Evolutionary conservation across 78 protist species (phyloP).

Genomic region (Thecamonas trahens): DNA sequence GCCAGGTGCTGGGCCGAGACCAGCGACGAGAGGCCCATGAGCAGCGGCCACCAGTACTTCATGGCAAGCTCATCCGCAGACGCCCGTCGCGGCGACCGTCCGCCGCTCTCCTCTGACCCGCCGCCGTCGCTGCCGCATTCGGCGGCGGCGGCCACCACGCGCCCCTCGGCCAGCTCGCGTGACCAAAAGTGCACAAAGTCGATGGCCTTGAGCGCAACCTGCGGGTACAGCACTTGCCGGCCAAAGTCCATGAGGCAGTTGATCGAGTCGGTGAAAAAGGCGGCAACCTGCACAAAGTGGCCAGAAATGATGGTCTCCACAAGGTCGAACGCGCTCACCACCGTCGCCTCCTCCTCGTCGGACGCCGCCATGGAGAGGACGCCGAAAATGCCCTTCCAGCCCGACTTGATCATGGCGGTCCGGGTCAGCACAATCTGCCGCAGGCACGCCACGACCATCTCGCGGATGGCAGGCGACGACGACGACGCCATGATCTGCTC

Average conservation of each 20-base stretch:
- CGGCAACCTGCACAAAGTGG: conserved; percentile 38
- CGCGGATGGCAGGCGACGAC: conserved; percentile 18
- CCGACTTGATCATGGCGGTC: conserved; percentile 74
- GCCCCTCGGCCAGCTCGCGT: conserved; percentile 19
- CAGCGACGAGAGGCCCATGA: conserved; percentile 37
- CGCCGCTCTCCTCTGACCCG: conserved; percentile 6
- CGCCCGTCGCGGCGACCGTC: not conserved
- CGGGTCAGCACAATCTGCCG: conserved; percentile 29
- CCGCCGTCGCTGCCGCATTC: not conserved
- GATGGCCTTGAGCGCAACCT: conserved; percentile 27
- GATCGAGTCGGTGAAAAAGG: conserved; percentile 64
- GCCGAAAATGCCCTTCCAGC: conserved; percentile 87
- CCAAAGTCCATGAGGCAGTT: conserved; percentile 79
- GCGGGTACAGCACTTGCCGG: conserved; percentile 14
- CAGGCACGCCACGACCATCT: conserved; percentile 48
- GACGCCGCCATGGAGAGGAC: conserved; percentile 43
- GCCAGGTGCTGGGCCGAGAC: conserved; percentile 41
- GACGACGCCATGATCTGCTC: conserved; percentile 46
- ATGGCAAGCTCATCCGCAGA: not conserved
- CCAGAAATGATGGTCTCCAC: conserved; percentile 29
- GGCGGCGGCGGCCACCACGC: conserved; percentile 12
- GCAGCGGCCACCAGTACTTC: conserved; percentile 44
- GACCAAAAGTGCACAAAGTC: conserved; percentile 46
- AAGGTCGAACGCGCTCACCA: conserved; percentile 54
- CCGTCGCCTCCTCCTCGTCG: conserved; percentile 21